phyloP scores from a whole-genome alignment of 257 asterid genomes.

The Lycium ferocissimum region DNA sequence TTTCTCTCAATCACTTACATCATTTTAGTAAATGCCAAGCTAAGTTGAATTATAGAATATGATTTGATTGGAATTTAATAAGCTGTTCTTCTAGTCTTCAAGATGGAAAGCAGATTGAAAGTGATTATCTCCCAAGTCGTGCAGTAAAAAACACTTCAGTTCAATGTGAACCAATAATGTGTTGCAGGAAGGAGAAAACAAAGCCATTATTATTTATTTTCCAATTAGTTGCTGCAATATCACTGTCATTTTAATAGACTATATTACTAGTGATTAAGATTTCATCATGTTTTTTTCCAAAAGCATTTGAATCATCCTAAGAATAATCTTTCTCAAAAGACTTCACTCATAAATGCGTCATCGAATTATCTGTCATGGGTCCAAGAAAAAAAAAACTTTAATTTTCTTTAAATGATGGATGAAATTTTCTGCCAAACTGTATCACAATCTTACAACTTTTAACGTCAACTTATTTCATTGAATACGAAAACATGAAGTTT shows the following conservation, averaged over 20 bases:
- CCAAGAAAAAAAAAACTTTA: not conserved
- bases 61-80: not conserved
- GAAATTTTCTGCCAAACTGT: not conserved
- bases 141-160: not conserved
- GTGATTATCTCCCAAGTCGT: not conserved
- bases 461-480: not conserved
- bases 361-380: not conserved
- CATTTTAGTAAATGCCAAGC: not conserved
- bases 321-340: not conserved
- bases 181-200: not conserved
- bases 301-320: slow-evolving; percentile 8
- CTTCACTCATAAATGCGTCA: not conserved
- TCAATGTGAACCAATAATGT: not conserved
- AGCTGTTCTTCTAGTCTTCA: not conserved
- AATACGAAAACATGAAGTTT: not conserved
- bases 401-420: not conserved
- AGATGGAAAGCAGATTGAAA: not conserved
- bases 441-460: not conserved
- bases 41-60: not conserved
- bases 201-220: not conserved
- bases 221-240: not conserved
- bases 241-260: not conserved
- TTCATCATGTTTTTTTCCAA: not conserved
- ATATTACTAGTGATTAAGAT: not conserved
- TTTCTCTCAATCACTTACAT: not conserved